These are phyloP conservation scores for Chiua sp. DNA, from an alignment of 1,284 basidiomycete species.

Conservation along the genomic window DNA sequence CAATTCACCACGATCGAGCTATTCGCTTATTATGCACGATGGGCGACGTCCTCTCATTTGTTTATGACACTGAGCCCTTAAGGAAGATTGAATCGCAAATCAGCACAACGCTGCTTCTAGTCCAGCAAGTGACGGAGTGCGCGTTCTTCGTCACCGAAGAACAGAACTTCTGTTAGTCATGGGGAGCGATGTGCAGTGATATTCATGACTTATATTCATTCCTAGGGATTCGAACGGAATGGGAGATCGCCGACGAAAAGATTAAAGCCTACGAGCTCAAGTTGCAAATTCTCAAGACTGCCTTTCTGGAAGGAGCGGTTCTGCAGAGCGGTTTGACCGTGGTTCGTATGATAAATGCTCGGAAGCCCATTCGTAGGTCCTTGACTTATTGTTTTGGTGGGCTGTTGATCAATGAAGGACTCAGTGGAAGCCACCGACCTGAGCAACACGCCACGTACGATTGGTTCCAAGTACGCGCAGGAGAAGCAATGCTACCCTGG, in stretches of 20 bases:
- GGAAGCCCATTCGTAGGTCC: not conserved
- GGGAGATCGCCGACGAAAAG: not conserved
- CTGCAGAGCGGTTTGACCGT: not conserved
- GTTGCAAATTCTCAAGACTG: not conserved
- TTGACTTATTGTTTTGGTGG: not conserved
- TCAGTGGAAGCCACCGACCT: constrained; percentile 2
- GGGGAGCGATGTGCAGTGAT: not conserved
- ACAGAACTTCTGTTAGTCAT: not conserved
- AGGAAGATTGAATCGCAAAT: not conserved
- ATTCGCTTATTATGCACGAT: not conserved
- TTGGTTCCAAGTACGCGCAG: not conserved
- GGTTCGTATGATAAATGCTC: not conserved
- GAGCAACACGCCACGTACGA: constrained; percentile 1
- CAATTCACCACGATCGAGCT: not conserved
- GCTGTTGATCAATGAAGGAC: not conserved
- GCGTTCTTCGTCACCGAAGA: constrained; percentile 1
- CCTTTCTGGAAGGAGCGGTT: not conserved
- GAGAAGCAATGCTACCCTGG: constrained; percentile 11
- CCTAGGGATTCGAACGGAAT: not conserved
- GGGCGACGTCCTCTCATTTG: not conserved
- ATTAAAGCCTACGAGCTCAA: not conserved
- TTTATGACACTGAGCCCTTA: not conserved
- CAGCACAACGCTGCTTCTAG: not conserved
- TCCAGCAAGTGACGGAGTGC: constrained; percentile 5
- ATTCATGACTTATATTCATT: not conserved